Percentiles rank a stretch among this genome's conserved stretches.
These are phyloP conservation scores for Cytidiella melzeri DNA, from an alignment of 768 basidiomycete genomes.

Conservation along the genomic window DNA sequence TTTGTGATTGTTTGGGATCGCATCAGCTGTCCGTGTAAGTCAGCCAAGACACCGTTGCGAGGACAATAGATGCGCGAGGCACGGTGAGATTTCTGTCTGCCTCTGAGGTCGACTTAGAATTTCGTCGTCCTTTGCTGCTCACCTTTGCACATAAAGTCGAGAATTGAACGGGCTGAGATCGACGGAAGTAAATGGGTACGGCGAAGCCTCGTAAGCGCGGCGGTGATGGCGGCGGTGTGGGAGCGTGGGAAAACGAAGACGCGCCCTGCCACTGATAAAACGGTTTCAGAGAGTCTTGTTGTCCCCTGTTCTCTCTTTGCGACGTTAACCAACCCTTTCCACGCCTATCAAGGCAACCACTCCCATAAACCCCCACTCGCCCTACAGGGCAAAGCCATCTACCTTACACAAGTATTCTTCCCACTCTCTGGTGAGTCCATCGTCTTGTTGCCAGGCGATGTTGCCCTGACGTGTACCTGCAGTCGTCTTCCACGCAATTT, in stretches of 20 bases:
- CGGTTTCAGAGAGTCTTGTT: conserved; percentile 10
- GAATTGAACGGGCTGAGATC: no score
- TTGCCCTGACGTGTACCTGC: conserved; percentile 4
- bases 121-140: no score
- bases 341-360: conserved; percentile 53
- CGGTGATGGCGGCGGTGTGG: no score
- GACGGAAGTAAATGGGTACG: background rate
- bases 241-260: conserved; percentile 4
- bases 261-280: conserved; percentile 8
- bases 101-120: no score
- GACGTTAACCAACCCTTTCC: conserved; percentile 40
- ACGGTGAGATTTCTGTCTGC: background rate
- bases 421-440: conserved; percentile 39
- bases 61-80: background rate
- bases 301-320: conserved; percentile 28
- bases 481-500: conserved; percentile 15
- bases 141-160: background rate
- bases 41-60: conserved; percentile 9
- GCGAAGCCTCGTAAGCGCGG: no score
- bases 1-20: no score
- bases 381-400: conserved; percentile 85
- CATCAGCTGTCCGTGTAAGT: background rate
- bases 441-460: conserved; percentile 2
- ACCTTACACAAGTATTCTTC: conserved; percentile 28
- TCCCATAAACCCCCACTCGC: conserved; percentile 67